Evolutionary conservation across 768 basidiomycete species (phyloP).

Genomic region (Lentinula sp.): DNA sequence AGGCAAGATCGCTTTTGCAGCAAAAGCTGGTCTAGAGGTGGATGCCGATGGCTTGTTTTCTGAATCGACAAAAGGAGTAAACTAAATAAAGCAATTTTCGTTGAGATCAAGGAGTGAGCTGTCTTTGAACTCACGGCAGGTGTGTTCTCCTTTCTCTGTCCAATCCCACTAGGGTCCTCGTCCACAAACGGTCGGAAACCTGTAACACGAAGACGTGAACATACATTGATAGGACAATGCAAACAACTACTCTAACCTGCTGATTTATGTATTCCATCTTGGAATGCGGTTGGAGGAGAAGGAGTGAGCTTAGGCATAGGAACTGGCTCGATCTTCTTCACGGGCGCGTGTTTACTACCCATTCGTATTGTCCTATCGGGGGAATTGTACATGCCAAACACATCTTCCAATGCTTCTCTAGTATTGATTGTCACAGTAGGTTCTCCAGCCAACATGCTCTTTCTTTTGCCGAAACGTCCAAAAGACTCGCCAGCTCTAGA

Average conservation of each 20-base stretch:
- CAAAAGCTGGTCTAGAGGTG: conserved; percentile 36
- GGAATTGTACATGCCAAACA: conserved; percentile 95
- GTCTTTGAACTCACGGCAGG: conserved; percentile 29
- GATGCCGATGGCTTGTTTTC: conserved; percentile 33
- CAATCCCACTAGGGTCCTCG: conserved; percentile 36
- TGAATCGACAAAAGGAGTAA: conserved; percentile 59
- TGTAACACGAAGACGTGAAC: conserved; percentile 15
- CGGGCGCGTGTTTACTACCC: conserved; percentile 70
- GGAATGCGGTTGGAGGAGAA: conserved; percentile 22
- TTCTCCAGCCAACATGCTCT: conserved; percentile 45
- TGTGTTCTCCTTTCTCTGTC: conserved; percentile 36
- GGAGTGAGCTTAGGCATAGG: conserved; percentile 34
- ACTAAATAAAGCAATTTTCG: conserved; percentile 29
- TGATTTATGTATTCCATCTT: conserved; percentile 18
- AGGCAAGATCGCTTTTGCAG: conserved; percentile 40
- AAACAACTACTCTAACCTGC: conserved; percentile 18
- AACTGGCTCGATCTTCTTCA: conserved; percentile 55
- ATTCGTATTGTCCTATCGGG: conserved; percentile 68
- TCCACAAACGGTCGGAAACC: conserved; percentile 70
- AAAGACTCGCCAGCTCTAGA: conserved; percentile 51
- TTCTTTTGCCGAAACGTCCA: conserved; percentile 29
- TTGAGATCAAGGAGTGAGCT: background rate
- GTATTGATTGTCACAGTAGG: conserved; percentile 96
- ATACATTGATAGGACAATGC: conserved; percentile 4
- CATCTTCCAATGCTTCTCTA: conserved; percentile 88